Conservation (phyloP, 1,284 basidiomycete species). For the Schizophyllum commune region DNA sequence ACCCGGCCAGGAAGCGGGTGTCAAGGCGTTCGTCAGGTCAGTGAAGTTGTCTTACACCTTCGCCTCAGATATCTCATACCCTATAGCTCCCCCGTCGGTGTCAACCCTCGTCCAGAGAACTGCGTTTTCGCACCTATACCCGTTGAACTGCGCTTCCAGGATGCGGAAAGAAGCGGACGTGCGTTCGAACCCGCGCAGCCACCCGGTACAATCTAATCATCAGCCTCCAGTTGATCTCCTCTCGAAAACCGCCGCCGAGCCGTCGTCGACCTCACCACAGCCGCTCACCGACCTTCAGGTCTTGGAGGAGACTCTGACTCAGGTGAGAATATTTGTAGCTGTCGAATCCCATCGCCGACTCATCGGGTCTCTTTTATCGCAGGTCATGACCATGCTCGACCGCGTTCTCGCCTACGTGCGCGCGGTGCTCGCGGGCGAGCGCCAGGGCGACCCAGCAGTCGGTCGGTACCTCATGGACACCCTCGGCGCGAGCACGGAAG, state of each 20-base stretch:
- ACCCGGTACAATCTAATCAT: slow-evolving; percentile 1
- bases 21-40: slow-evolving; percentile 85
- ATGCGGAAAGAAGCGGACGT: slow-evolving; percentile 81
- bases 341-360: too few relatives aligned
- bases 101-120: slow-evolving; percentile 86
- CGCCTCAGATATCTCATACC: slow-evolving; percentile 6
- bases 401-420: slow-evolving; percentile 85
- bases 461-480: slow-evolving; percentile 93
- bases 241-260: slow-evolving; percentile 40
- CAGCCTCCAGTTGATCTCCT: slow-evolving; percentile 65
- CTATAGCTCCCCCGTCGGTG: slow-evolving; percentile 72
- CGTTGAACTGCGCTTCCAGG: slow-evolving; percentile 73
- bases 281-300: slow-evolving; percentile 56
- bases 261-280: slow-evolving; percentile 44
- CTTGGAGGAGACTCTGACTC: slow-evolving; percentile 65
- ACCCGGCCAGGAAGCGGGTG: slow-evolving; percentile 65
- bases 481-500: slow-evolving; percentile 60
- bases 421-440: slow-evolving; percentile 72
- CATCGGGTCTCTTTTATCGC: slow-evolving; percentile 8
- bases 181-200: slow-evolving; percentile 27
- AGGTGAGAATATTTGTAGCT: slow-evolving; percentile 31
- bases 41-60: slow-evolving; percentile 14
- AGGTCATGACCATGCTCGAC: slow-evolving; percentile 76
- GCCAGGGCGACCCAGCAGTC: slow-evolving; percentile 79
- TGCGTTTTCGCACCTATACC: slow-evolving; percentile 87